A percentile compares a stretch with the other conserved stretches of the same genome.
Evolutionary conservation across 805 yeast genomes (phyloP).

Genomic region (Saccharomycopsis sp.): DNA sequence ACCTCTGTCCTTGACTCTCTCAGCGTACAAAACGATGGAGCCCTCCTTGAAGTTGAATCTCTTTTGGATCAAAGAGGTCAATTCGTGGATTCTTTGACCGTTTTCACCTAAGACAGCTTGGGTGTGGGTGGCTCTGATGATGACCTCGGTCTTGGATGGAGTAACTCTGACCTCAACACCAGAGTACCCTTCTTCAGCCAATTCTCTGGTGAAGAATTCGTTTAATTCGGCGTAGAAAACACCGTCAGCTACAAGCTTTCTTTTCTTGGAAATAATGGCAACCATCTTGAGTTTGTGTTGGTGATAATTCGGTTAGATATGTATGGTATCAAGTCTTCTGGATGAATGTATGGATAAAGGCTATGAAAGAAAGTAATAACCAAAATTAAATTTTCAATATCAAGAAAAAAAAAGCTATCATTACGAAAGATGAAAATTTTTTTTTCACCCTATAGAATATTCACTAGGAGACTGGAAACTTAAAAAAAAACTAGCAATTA

Average conservation of each 20-base stretch:
- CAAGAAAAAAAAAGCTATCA: not conserved
- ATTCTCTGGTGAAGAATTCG: conserved; percentile 99
- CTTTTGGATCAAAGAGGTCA: conserved; percentile 95
- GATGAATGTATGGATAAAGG: not conserved
- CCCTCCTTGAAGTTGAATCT: conserved; percentile 96
- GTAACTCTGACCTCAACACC: conserved; percentile 99
- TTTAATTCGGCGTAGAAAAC: conserved; percentile 99
- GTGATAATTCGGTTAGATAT: conserved; percentile 7
- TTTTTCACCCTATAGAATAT: not conserved
- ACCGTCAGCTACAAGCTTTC: conserved; percentile 99
- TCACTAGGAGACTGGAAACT: not conserved
- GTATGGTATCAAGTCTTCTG: not conserved
- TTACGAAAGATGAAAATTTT: not conserved
- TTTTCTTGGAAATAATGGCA: conserved; percentile 82
- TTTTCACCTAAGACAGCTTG: conserved; percentile 98
- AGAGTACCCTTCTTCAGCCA: conserved; percentile 99
- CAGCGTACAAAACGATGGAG: conserved; percentile 91
- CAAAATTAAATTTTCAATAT: not conserved
- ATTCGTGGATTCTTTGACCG: conserved; percentile 99
- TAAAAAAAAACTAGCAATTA: not conserved
- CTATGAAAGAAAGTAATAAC: not conserved
- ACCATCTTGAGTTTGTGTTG: conserved; percentile 27
- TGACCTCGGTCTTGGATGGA: conserved; percentile 95
- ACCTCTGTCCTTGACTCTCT: conserved; percentile 99
- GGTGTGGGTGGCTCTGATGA: conserved; percentile 98